phyloP scores from a whole-genome alignment of 345 rosid genomes.

The Isatis tinctoria region DNA sequence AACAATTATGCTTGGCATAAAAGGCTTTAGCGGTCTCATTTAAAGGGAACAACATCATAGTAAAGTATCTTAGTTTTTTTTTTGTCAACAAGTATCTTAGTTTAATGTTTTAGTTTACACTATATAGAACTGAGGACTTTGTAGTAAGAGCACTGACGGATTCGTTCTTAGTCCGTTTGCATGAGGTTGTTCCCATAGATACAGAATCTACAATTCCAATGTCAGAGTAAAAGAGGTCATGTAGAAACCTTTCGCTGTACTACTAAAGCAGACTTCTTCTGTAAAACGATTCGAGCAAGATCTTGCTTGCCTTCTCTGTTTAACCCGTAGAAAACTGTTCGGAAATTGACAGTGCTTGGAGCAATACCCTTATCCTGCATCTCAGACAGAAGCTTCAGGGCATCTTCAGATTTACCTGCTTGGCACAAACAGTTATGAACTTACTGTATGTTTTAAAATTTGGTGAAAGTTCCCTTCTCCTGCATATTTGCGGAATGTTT shows the following conservation, averaged over 20 bases:
- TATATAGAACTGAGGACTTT: not conserved
- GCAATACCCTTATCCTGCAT: slow-evolving; percentile 53
- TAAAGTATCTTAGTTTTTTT: no score
- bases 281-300: slow-evolving; percentile 50
- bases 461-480: slow-evolving; percentile 51
- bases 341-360: slow-evolving; percentile 63
- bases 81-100: no score
- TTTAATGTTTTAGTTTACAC: not conserved
- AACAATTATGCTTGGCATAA: not conserved
- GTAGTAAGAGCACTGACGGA: slow-evolving; percentile 15
- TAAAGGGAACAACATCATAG: not conserved
- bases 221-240: slow-evolving; percentile 19
- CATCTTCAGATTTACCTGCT: slow-evolving; percentile 61
- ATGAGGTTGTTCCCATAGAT: not conserved
- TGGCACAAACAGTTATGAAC: slow-evolving; percentile 62
- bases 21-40: not conserved
- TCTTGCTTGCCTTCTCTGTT: slow-evolving; percentile 72
- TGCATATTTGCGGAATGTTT: slow-evolving; percentile 41
- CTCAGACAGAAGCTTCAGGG: slow-evolving; percentile 53
- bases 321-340: slow-evolving; percentile 58
- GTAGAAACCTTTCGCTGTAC: slow-evolving; percentile 41
- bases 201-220: not conserved
- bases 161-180: not conserved
- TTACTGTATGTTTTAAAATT: slow-evolving; percentile 70
- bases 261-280: slow-evolving; percentile 47